Evolutionary conservation across 345 rosid genomes (phyloP), one percentile per base, ranked within the genome.

Genomic region (Hibiscus tridactylites): DNA sequence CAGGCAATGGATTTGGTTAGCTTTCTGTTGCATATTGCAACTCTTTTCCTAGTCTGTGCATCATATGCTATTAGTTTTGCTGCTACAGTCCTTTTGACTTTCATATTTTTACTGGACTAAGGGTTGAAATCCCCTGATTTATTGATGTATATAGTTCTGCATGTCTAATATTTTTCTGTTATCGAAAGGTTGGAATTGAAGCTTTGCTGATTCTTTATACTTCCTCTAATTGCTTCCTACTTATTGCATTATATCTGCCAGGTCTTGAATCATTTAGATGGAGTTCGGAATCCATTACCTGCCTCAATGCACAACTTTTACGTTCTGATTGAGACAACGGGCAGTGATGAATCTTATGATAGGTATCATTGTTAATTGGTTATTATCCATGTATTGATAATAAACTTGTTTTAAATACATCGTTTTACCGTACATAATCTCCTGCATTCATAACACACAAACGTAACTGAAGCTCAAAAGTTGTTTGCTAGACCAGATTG

Each of bases 241-340:
- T 65, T 53, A 28, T 47, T 60, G 29, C 29, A 44, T 61, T 26
- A 9, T 59, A n/a, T 46, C 60, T 71, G 31, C 42, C 82, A 92
- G 99, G 97, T 88, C 72, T 76, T 92, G 46, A 83, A 79, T 83
- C 88, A 90, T 79, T 75, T 92, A 82, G 96, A 92, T 24, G 97
- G 96, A 81, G 96, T 77, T 71, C 91, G 94, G 76, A 88, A 92
- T 85, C 98, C 98, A 29, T 75, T 95, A 76, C 84, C 90, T 68
- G 76, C 96, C 57, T 75, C 91, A 58, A 56, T 73, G 52, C 90
- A 92, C 84, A 87, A 89, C 59, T 95, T 95, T 73, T 95, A 92
- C 71, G 83, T 95, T 76, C 77, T 95, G 82, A 90, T 95, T 62
- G 99, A 92, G 86, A 91, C 91, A 54, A 90, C 90, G 0, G 97